A percentile compares a stretch with the other conserved stretches of the same genome.
Evolutionary conservation across 352 stramenopile species (phyloP).

Genomic region (Pythium aquatile): DNA sequence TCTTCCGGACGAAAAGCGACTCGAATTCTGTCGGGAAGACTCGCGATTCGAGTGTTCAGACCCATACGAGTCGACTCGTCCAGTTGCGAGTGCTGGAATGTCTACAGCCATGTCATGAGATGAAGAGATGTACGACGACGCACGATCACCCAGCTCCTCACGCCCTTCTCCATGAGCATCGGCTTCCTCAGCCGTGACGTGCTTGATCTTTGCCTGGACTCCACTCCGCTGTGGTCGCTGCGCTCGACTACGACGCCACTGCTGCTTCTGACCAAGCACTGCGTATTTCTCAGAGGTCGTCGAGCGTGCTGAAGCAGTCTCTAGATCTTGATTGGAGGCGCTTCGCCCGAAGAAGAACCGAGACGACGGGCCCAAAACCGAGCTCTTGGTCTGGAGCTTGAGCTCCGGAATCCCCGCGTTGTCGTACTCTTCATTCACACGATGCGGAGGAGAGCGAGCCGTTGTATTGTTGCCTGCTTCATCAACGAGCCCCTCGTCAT

Average conservation of each 20-base stretch:
- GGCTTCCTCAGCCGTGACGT: conserved; percentile 32
- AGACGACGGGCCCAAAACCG: conserved; percentile 14
- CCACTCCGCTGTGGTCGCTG: conserved; percentile 33
- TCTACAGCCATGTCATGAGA: conserved; percentile 21
- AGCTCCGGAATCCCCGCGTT: background rate
- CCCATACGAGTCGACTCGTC: background rate
- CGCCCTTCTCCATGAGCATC: conserved; percentile 15
- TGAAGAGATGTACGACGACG: conserved; percentile 27
- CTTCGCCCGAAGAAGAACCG: conserved; percentile 28
- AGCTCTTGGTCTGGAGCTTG: conserved; percentile 28
- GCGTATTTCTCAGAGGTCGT: conserved; percentile 37
- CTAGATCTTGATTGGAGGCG: conserved; percentile 41
- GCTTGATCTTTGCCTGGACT: conserved; percentile 33
- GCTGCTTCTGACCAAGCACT: conserved; percentile 61
- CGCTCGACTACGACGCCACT: conserved; percentile 50
- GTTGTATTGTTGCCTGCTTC: conserved; percentile 25
- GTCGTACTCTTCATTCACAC: conserved; percentile 7
- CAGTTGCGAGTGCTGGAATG: conserved; percentile 4
- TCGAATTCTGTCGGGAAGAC: conserved; percentile 8
- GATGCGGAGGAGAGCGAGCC: conserved; percentile 1
- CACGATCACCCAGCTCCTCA: conserved; percentile 24
- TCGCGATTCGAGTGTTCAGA: conserved; percentile 19
- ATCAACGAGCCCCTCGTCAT: conserved; percentile 13
- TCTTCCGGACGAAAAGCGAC: conserved; percentile 16
- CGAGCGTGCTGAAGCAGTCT: conserved; percentile 14